Conservation (phyloP, 768 basidiomycete species). For the Lentinula aciculospora region DNA sequence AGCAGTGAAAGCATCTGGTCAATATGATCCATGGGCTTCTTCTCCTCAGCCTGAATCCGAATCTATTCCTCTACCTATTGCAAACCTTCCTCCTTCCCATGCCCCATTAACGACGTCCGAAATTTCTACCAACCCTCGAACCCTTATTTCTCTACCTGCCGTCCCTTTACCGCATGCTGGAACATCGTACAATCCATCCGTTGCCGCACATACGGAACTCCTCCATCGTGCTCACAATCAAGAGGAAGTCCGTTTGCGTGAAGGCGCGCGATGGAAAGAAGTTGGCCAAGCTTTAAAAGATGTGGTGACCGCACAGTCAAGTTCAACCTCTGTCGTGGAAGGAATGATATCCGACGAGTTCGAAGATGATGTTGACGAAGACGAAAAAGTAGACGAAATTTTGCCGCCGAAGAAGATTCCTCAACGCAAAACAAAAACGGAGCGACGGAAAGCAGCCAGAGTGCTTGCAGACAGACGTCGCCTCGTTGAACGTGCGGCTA, state of each 20-base stretch:
- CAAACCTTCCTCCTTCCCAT: slow-evolving; percentile 4
- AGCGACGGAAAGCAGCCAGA: slow-evolving; percentile 63
- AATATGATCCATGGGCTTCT: slow-evolving; percentile 57
- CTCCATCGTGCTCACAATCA: slow-evolving; percentile 59
- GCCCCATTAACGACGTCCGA: slow-evolving; percentile 31
- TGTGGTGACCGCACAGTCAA: slow-evolving; percentile 29
- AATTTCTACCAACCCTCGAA: slow-evolving; percentile 35
- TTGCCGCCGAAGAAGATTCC: slow-evolving; percentile 18
- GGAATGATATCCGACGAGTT: slow-evolving; percentile 23
- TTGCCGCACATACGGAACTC: slow-evolving; percentile 65
- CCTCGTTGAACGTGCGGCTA: slow-evolving; percentile 50
- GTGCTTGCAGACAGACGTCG: slow-evolving; percentile 67
- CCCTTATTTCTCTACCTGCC: slow-evolving; percentile 61
- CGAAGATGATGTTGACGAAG: slow-evolving; percentile 25
- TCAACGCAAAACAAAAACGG: slow-evolving; percentile 52
- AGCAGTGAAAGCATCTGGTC: slow-evolving; percentile 63
- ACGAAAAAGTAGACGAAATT: slow-evolving; percentile 23
- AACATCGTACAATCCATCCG: slow-evolving; percentile 85
- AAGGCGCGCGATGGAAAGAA: slow-evolving; percentile 47
- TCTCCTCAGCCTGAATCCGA: not conserved
- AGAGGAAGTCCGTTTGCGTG: slow-evolving; percentile 54
- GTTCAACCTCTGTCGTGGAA: slow-evolving; percentile 27
- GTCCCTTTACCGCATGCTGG: slow-evolving; percentile 73
- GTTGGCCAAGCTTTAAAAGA: slow-evolving; percentile 51
- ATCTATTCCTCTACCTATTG: not conserved